phyloP scores from a whole-genome alignment of 495 filamentous ascomycete species.

The Pyronema domesticum region DNA sequence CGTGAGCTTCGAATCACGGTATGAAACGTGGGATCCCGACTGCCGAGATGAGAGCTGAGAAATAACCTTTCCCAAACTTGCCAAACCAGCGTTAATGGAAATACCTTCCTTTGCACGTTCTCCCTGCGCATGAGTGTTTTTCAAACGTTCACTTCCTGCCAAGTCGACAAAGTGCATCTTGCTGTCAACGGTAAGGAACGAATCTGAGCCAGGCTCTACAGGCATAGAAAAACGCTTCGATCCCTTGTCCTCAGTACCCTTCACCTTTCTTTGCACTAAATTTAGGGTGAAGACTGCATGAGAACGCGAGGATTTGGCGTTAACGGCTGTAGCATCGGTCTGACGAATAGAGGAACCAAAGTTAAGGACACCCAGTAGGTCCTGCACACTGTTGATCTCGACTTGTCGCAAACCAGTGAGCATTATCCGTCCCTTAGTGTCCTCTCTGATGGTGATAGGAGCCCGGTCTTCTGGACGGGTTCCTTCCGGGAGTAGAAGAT shows the following conservation, averaged over 20 bases:
- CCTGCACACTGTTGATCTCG: slow-evolving; percentile 78
- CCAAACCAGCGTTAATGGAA: slow-evolving; percentile 92
- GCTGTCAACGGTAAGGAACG: slow-evolving; percentile 76
- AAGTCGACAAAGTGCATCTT: slow-evolving; percentile 98
- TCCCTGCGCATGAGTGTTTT: slow-evolving; percentile 90
- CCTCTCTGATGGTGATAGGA: slow-evolving; percentile 72
- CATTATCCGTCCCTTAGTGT: slow-evolving; percentile 86
- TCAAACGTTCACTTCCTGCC: slow-evolving; percentile 88
- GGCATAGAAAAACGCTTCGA: slow-evolving; percentile 89
- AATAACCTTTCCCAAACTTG: slow-evolving; percentile 93
- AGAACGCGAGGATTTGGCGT: slow-evolving; percentile 95
- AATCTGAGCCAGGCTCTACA: slow-evolving; percentile 48
- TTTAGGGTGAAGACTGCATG: slow-evolving; percentile 96
- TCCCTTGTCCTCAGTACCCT: slow-evolving; percentile 27
- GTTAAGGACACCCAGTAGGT: slow-evolving; percentile 72
- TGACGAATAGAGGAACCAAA: slow-evolving; percentile 89
- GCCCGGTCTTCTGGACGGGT: slow-evolving; percentile 49
- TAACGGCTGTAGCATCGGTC: slow-evolving; percentile 97
- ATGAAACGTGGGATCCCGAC: slow-evolving; percentile 81
- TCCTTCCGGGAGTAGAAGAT: slow-evolving; percentile 69
- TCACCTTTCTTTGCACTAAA: slow-evolving; percentile 66
- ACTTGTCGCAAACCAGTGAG: slow-evolving; percentile 79
- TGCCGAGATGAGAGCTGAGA: slow-evolving; percentile 87
- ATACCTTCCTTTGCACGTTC: slow-evolving; percentile 95
- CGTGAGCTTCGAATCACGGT: slow-evolving; percentile 92